These are phyloP conservation scores for Lomentospora prolificans DNA, from an alignment of 2,329 filamentous ascomycete species.

Conservation along the genomic window DNA sequence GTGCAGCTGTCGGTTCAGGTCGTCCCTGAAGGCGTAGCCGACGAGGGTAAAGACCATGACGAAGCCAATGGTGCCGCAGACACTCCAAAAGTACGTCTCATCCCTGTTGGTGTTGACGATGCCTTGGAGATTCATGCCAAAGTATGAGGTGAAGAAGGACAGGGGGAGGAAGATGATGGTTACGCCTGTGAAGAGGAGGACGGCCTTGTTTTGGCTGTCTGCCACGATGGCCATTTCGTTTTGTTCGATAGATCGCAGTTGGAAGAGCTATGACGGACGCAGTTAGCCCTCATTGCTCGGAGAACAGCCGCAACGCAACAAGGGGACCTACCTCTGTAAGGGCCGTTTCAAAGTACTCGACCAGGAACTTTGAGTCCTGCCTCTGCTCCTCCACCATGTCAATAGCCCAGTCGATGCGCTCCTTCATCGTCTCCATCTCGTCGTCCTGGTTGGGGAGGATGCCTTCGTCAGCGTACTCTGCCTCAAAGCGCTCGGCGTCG, in stretches of 20 bases:
- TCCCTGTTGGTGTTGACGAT: background rate
- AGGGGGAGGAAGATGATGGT: conserved; percentile 54
- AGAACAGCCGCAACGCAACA: background rate
- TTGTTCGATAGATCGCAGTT: conserved; percentile 8
- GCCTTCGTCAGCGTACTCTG: background rate
- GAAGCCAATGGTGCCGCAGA: background rate
- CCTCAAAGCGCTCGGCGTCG: conserved; percentile 1
- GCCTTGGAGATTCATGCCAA: conserved; percentile 44
- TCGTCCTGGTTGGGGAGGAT: conserved; percentile 20
- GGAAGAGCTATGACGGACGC: conserved; percentile 1
- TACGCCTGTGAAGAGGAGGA: conserved; percentile 57
- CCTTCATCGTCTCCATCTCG: conserved; percentile 39
- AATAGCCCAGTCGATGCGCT: conserved; percentile 45
- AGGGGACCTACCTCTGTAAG: conserved; percentile 1
- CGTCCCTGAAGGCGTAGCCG: background rate
- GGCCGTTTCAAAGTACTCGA: conserved; percentile 42
- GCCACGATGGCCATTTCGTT: conserved; percentile 41
- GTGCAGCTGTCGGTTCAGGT: background rate
- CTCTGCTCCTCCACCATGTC: conserved; percentile 60
- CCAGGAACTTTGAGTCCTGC: conserved; percentile 54
- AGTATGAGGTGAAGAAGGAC: conserved; percentile 55
- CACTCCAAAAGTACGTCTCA: background rate
- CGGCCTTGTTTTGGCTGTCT: conserved; percentile 49
- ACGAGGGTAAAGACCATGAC: background rate
- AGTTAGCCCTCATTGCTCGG: background rate